phyloP scores from a whole-genome alignment of 2,329 filamentous ascomycete species.

The Pleomassaria siparia region DNA sequence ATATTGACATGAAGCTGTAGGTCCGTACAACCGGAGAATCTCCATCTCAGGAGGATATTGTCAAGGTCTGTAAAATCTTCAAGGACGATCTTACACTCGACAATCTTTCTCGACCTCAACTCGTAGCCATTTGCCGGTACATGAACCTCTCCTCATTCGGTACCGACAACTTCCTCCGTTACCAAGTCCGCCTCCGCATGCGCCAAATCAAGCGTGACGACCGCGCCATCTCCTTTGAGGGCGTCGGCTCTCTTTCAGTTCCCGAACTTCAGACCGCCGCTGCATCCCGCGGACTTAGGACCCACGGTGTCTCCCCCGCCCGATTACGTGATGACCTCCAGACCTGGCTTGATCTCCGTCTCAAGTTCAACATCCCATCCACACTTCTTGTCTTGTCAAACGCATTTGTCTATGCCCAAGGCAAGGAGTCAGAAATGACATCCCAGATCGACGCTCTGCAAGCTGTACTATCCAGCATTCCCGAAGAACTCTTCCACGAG shows the following conservation, averaged over 20 bases:
- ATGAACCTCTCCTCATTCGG: constrained; percentile 98
- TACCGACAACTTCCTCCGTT: constrained; percentile 96
- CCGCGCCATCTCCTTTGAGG: constrained; percentile 89
- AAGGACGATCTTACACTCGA: constrained; percentile 96
- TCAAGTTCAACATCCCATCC: constrained; percentile 93
- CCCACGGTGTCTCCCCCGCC: constrained; percentile 86
- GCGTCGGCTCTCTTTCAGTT: constrained; percentile 90
- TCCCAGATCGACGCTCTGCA: constrained; percentile 92
- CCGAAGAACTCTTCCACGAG: constrained; percentile 98
- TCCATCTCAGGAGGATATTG: constrained; percentile 85
- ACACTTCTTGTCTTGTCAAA: constrained; percentile 95
- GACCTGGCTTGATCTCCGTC: constrained; percentile 90
- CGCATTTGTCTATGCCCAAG: constrained; percentile 93
- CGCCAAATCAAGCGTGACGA: constrained; percentile 99
- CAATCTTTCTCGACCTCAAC: constrained; percentile 91
- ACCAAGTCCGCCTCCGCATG: constrained; percentile 97
- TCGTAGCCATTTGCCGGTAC: constrained; percentile 97
- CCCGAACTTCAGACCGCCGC: constrained; percentile 90
- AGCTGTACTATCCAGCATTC: constrained; percentile 89
- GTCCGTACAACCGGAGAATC: constrained; percentile 80
- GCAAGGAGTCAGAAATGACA: constrained; percentile 79
- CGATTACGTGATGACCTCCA: constrained; percentile 86
- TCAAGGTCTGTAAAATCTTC: constrained; percentile 99
- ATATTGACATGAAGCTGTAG: constrained; percentile 22
- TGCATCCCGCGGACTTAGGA: constrained; percentile 87